Evolutionary conservation across 805 yeast species (phyloP).

Genomic region (Metschnikowia arizonensis): DNA sequence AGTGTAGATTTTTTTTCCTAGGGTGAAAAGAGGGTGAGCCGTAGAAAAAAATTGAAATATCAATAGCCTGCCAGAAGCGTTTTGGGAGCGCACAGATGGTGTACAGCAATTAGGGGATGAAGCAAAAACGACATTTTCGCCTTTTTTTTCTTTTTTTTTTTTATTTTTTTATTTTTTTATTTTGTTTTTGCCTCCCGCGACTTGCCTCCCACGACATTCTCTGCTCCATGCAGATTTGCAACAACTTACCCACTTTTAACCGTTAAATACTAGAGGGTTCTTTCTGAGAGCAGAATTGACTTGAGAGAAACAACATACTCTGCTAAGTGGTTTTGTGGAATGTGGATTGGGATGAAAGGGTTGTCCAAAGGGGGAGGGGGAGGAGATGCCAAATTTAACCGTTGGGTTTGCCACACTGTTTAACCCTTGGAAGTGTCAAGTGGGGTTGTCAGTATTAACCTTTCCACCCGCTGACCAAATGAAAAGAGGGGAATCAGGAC

Average conservation of each 20-base stretch:
- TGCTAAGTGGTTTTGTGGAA: not conserved
- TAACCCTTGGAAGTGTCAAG: not conserved
- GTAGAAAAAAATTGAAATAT: slow-evolving; percentile 9
- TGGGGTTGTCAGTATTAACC: too few species aligned
- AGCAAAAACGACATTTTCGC: slow-evolving; percentile 18
- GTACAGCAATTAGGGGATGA: slow-evolving; percentile 22
- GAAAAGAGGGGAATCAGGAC: too few species aligned
- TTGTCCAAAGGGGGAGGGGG: not conserved
- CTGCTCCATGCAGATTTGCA: slow-evolving; percentile 6
- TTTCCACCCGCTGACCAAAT: not conserved
- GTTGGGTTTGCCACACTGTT: too few species aligned
- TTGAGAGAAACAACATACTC: too few species aligned
- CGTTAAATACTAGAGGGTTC: slow-evolving; percentile 3
- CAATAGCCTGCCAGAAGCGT: slow-evolving; percentile 9
- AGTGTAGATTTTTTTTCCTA: slow-evolving; percentile 5
- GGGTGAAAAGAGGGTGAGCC: slow-evolving; percentile 12
- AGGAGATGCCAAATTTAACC: too few species aligned
- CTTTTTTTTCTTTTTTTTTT: slow-evolving; percentile 11
- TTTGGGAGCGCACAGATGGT: slow-evolving; percentile 18
- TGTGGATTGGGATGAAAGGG: not conserved
- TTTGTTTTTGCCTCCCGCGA: slow-evolving; percentile 3
- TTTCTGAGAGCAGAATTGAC: not conserved
- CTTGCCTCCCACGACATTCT: slow-evolving; percentile 5
- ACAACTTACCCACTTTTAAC: not conserved
- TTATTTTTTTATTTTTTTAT: slow-evolving; percentile 3